Base-by-base conservation (phyloP, 129 eudicot genomes). In the Flaveria bidentis region DNA sequence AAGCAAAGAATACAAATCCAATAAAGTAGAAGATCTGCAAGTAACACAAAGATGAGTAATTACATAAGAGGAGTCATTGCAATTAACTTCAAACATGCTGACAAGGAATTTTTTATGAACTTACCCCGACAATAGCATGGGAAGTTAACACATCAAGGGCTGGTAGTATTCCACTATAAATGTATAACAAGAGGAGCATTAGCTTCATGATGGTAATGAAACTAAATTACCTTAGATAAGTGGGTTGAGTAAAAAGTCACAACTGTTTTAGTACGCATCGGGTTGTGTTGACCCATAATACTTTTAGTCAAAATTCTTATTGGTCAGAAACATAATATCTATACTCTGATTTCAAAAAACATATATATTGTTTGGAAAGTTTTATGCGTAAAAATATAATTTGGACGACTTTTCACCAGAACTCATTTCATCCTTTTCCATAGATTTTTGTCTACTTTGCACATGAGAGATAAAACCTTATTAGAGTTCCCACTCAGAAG, bases 51-150 rank as follows among this genome's bases (percentile, higher is more conserved):
- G 25, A 74, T 67, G 23, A 74, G 39, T 67, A 56, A 33, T 4
- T 16, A 13, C 23, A 23, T 2, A 28, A 28, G 17, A 50, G 20
- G 28, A 28, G 53, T 71, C 62, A 16, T 9, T 14, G 23, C 41
- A 9, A 50, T 16, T 51, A 33, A 71, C 45, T 8, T 11, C 39
- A 9, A 25, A 47, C 64, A 36, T 53, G 13, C 28, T 18, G 44
- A 41, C 9, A 9, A 18, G 6, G 45, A 16, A 33, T 51, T 1
- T 57, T 15, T 73, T 39, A 75, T 12, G 62, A 33, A 47, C 96
- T 80, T 85, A 94, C 98, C 98, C 97, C 98, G 56, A 87, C 89
- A 20, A 91, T 46, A 77, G 88, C 85, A 76, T 87, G 81, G 62
- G 80, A 83, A 76, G 80, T 53, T 74, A 94, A 42, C 72, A 94